Evolutionary conservation across 2,329 filamentous ascomycete species (phyloP).

Genomic region (Blumeria graminis): DNA sequence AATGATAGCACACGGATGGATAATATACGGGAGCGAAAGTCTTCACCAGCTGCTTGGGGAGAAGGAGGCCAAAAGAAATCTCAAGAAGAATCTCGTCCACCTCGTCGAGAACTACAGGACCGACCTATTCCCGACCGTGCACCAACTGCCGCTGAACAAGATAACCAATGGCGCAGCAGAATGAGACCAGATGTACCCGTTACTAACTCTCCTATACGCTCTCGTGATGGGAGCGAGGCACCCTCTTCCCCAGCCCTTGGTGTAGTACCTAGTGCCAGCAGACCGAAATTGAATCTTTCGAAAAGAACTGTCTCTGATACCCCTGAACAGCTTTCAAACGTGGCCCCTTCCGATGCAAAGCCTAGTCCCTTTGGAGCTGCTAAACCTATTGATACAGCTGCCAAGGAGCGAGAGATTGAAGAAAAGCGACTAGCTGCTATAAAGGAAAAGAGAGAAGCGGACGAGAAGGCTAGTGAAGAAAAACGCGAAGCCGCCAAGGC

Average conservation of each 20-base stretch:
- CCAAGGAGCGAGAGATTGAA: conserved; percentile 72
- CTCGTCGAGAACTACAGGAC: conserved; percentile 52
- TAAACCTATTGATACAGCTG: conserved; percentile 76
- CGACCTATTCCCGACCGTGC: conserved; percentile 41
- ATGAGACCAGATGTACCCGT: conserved; percentile 55
- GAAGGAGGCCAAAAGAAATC: conserved; percentile 31
- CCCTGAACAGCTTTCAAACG: conserved; percentile 25
- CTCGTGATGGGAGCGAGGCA: conserved; percentile 51
- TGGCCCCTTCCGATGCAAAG: conserved; percentile 42
- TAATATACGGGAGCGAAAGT: conserved; percentile 35
- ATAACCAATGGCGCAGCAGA: conserved; percentile 75
- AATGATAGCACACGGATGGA: conserved; percentile 32
- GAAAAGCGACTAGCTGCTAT: conserved; percentile 56
- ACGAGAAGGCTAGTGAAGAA: conserved; percentile 31
- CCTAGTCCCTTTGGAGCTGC: conserved; percentile 85
- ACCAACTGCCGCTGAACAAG: conserved; percentile 73
- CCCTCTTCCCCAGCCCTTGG: conserved; percentile 43
- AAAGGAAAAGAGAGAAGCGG: conserved; percentile 57
- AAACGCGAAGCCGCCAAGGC: conserved; percentile 18
- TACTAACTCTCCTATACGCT: conserved; percentile 36
- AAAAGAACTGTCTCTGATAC: conserved; percentile 79
- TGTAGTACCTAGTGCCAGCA: conserved; percentile 31
- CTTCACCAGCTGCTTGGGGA: conserved; percentile 55
- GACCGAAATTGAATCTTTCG: conserved; percentile 66
- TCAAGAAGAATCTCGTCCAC: conserved; percentile 57